Evolutionary conservation across 176 grass and related monocot species (phyloP).

Genomic region (Zea mays): Zm-B73-REFERENCE-NAM-5.0 NC_050102.1:150622001-150622500

Average conservation of each 20-base stretch:
- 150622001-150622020: background rate
- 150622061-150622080: no score
- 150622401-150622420: constrained; percentile 13
- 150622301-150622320: constrained; percentile 41
- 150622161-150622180: constrained; percentile 49
- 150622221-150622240: background rate
- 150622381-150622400: constrained; percentile 40
- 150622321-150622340: constrained; percentile 33
- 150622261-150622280: constrained; percentile 7
- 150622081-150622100: no score
- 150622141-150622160: constrained; percentile 13
- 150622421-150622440: background rate
- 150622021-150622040: background rate
- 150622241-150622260: background rate
- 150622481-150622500: constrained; percentile 69
- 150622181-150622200: constrained; percentile 39
- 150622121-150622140: background rate
- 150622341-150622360: constrained; percentile 19
- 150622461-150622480: constrained; percentile 62
- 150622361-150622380: background rate
- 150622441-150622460: background rate
- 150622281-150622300: background rate
- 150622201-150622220: constrained; percentile 17
- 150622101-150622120: no score
- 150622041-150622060: no score